Conservation (phyloP, 305 asterid genomes). For the Fraxinus greggii region DNA sequence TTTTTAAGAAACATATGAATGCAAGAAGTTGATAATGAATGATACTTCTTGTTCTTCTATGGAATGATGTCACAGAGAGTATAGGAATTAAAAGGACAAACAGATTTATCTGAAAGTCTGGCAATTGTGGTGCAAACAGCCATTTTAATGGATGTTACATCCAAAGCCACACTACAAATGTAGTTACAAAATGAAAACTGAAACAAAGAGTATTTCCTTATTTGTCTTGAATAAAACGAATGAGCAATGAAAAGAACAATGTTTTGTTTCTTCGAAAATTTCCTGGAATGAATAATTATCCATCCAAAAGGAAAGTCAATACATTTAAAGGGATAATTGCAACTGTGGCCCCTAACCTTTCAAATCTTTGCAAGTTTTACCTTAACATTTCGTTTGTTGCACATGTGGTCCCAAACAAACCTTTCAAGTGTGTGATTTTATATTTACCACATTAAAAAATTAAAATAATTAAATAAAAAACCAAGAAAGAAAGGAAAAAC, state of each 20-base stretch:
- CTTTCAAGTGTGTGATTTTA: not conserved
- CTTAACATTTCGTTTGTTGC: not conserved
- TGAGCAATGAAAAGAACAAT: not conserved
- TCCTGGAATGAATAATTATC: conserved; percentile 14
- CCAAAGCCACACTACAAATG: not conserved
- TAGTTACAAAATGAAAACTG: not conserved
- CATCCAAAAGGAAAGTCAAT: conserved; percentile 8
- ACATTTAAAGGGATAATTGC: not conserved
- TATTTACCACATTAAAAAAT: not conserved
- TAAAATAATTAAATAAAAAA: not conserved
- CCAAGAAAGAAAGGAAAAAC: not conserved
- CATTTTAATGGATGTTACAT: not conserved
- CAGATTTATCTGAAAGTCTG: not conserved
- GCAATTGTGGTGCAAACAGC: not conserved
- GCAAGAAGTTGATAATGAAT: not conserved
- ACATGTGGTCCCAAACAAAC: not conserved
- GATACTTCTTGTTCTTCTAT: not conserved
- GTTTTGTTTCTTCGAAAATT: not conserved
- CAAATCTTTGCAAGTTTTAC: not conserved
- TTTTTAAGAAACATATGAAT: not conserved
- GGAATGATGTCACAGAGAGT: not conserved
- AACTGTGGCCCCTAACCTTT: not conserved
- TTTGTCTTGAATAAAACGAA: not conserved
- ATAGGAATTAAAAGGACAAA: not conserved
- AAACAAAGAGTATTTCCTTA: not conserved